phyloP scores from a whole-genome alignment of 306 rosid species.

The Pyrus betulifolia region DNA sequence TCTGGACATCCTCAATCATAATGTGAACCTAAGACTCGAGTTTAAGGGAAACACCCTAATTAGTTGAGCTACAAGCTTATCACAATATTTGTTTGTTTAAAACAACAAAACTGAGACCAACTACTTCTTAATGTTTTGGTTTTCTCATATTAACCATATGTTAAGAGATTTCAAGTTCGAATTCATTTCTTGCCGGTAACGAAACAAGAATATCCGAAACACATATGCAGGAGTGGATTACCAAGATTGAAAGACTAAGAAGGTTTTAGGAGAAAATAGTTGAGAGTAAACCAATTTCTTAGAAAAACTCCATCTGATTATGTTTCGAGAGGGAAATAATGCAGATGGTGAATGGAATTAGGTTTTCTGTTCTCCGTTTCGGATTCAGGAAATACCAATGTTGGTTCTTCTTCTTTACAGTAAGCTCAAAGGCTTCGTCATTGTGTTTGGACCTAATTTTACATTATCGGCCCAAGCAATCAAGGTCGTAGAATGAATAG shows the following conservation, averaged over 20 bases:
- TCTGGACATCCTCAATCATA: too few species aligned
- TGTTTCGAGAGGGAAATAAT: not conserved
- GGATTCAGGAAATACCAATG: constrained; percentile 38
- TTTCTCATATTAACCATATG: not conserved
- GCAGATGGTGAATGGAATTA: not conserved
- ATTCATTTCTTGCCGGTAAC: not conserved
- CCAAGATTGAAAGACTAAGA: too few species aligned
- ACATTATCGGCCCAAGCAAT: too few species aligned
- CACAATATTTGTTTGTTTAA: too few species aligned
- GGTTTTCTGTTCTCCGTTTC: constrained; percentile 37
- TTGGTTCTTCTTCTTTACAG: constrained; percentile 47
- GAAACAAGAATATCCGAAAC: too few species aligned
- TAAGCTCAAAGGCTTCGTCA: constrained; percentile 14
- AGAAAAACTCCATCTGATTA: not conserved
- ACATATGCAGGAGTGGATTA: too few species aligned
- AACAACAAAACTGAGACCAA: not conserved
- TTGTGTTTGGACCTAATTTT: too few species aligned
- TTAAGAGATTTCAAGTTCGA: not conserved
- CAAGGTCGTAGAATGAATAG: too few species aligned
- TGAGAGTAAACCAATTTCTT: not conserved
- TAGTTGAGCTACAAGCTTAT: too few species aligned
- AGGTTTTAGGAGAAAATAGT: too few species aligned
- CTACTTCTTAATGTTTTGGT: not conserved
- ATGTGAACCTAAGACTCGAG: too few species aligned
- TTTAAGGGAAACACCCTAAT: too few species aligned